phyloP scores from a whole-genome alignment of 2,329 filamentous ascomycete genomes.

The Alternaria sp. region DNA sequence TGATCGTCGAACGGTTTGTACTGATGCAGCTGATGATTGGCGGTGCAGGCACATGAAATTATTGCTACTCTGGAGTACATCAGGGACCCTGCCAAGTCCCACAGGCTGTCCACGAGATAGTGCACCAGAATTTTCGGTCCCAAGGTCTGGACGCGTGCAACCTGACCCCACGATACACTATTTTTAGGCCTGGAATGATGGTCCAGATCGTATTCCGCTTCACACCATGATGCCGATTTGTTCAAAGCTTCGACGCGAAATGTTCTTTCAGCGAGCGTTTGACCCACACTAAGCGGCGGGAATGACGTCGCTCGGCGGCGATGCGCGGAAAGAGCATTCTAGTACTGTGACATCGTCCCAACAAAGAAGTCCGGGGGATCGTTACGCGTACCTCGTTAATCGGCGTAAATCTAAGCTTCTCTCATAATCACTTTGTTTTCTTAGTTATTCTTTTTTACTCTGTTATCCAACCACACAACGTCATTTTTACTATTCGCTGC shows the following conservation, averaged over 20 bases:
- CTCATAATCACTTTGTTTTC: not conserved
- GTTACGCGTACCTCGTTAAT: constrained; percentile 15
- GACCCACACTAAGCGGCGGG: constrained; percentile 6
- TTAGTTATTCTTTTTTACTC: not conserved
- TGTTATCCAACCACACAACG: constrained; percentile 3
- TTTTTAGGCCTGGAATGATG: constrained; percentile 7
- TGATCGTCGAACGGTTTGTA: not conserved
- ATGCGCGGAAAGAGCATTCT: constrained; percentile 18
- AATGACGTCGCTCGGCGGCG: constrained; percentile 17
- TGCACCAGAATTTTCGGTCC: constrained; percentile 8
- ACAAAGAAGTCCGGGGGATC: constrained; percentile 12
- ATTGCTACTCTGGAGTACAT: not conserved
- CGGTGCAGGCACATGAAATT: constrained; percentile 7
- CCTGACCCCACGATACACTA: constrained; percentile 2
- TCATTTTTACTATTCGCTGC: not conserved
- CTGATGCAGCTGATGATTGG: constrained; percentile 5
- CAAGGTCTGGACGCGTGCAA: not conserved
- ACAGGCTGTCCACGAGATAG: not conserved
- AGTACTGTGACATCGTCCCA: constrained; percentile 11
- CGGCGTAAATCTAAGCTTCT: not conserved
- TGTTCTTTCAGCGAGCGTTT: constrained; percentile 3
- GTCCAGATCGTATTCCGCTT: constrained; percentile 8
- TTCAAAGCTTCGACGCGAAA: constrained; percentile 4
- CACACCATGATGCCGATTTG: not conserved
- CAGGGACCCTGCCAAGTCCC: not conserved